Conservation (phyloP, 208 protist genomes). For the Vickermania spadyakhi region DNA sequence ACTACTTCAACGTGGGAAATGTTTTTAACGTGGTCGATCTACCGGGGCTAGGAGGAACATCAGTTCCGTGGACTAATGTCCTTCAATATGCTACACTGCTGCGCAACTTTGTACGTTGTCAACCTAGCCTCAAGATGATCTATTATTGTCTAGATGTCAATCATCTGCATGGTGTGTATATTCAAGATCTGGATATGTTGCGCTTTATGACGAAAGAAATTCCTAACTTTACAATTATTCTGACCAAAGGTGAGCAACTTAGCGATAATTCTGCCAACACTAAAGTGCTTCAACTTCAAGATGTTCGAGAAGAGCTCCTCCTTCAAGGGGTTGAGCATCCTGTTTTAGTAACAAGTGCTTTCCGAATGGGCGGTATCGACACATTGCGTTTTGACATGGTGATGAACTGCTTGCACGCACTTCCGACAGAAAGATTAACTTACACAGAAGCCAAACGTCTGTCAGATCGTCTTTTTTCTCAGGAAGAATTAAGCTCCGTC, state of each 20-base stretch:
- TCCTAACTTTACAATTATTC: constrained; percentile 85
- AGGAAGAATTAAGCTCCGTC: constrained; percentile 65
- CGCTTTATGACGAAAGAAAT: constrained; percentile 71
- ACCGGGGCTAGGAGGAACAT: constrained; percentile 75
- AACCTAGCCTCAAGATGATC: constrained; percentile 83
- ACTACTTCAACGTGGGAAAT: constrained; percentile 80
- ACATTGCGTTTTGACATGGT: constrained; percentile 85
- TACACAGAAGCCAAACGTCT: constrained; percentile 61
- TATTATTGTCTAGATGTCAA: constrained; percentile 90
- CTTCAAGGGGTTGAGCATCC: constrained; percentile 79
- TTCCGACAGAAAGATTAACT: constrained; percentile 76
- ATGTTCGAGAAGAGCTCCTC: constrained; percentile 71
- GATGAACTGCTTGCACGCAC: constrained; percentile 74
- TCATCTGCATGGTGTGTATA: constrained; percentile 74
- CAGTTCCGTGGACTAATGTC: constrained; percentile 68
- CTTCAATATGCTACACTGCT: constrained; percentile 79
- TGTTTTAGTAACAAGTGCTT: constrained; percentile 78
- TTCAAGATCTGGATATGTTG: constrained; percentile 84
- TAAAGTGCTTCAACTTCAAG: constrained; percentile 32
- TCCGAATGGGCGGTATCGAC: constrained; percentile 78
- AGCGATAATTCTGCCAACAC: constrained; percentile 21
- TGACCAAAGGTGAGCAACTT: constrained; percentile 81
- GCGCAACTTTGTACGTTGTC: constrained; percentile 67
- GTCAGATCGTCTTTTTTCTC: constrained; percentile 67
- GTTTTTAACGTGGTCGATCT: constrained; percentile 83